Evolutionary conservation across 805 yeast species (phyloP).

Genomic region (Teunomyces funiuensis): DNA sequence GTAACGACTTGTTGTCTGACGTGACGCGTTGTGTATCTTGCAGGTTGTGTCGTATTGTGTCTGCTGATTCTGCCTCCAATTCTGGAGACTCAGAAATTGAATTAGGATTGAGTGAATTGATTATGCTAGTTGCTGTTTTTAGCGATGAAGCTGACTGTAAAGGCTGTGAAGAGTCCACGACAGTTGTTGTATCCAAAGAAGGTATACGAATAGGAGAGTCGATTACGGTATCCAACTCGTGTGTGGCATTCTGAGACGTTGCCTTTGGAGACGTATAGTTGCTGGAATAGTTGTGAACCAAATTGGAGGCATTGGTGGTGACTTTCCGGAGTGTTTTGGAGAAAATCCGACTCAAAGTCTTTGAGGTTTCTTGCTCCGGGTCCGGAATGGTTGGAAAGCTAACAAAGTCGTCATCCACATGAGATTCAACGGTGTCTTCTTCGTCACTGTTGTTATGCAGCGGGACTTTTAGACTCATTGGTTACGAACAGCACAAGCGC

Average conservation of each 20-base stretch:
- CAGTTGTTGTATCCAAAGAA: not conserved
- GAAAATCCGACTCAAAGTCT: slow-evolving; percentile 34
- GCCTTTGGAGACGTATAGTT: slow-evolving; percentile 7
- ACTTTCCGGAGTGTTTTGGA: slow-evolving; percentile 41
- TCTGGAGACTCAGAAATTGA: not conserved
- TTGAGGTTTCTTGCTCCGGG: slow-evolving; percentile 35
- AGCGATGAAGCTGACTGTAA: not conserved
- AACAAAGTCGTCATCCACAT: slow-evolving; percentile 28
- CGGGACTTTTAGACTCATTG: slow-evolving; percentile 2
- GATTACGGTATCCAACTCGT: not conserved
- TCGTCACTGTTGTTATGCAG: slow-evolving; percentile 14
- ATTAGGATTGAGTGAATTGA: not conserved
- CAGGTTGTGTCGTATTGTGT: not conserved
- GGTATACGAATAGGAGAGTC: slow-evolving; percentile 6
- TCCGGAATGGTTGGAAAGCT: slow-evolving; percentile 46
- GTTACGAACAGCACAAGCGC: no score
- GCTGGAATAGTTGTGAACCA: slow-evolving; percentile 21
- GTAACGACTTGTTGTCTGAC: slow-evolving; percentile 34
- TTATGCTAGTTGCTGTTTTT: not conserved
- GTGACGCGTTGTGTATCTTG: slow-evolving; percentile 28
- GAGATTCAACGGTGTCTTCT: slow-evolving; percentile 6
- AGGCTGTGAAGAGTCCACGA: not conserved
- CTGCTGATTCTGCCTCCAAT: not conserved
- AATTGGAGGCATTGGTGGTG: slow-evolving; percentile 40
- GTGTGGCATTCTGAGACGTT: not conserved